A percentile compares a stretch with the other conserved stretches of the same genome.
phyloP scores from a whole-genome alignment of 2,329 filamentous ascomycete genomes.

The Pseudopyrenochaeta lycopersici region DNA sequence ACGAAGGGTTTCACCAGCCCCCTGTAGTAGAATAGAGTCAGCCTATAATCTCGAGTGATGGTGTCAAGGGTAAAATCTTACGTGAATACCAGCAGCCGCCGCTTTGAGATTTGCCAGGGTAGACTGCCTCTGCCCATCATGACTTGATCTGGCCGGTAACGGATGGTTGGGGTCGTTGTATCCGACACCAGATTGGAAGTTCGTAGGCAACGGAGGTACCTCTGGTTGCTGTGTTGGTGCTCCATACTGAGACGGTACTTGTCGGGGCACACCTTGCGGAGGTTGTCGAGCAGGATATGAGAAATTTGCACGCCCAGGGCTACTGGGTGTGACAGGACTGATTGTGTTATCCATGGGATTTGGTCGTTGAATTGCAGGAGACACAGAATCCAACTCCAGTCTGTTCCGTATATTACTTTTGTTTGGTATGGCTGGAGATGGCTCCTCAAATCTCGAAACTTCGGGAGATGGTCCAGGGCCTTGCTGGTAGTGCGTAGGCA shows the following conservation, averaged over 20 bases:
- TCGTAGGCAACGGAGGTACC: conserved; percentile 9
- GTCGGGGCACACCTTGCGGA: conserved; percentile 42
- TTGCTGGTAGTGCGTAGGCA: conserved; percentile 8
- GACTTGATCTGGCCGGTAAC: conserved; percentile 30
- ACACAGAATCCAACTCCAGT: conserved; percentile 45
- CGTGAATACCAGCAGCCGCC: conserved; percentile 47
- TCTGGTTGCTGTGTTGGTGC: conserved; percentile 6
- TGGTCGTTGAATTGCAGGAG: conserved; percentile 43
- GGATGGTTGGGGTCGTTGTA: conserved; percentile 26
- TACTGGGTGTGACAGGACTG: conserved; percentile 36
- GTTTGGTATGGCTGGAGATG: conserved; percentile 44
- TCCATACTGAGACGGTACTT: conserved; percentile 21
- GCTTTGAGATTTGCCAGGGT: conserved; percentile 46
- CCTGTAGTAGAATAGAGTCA: conserved; percentile 24
- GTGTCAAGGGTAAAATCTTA: conserved; percentile 20
- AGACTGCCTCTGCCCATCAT: conserved; percentile 34
- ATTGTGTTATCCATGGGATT: conserved; percentile 40
- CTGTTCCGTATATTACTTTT: conserved; percentile 47
- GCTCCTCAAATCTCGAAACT: conserved; percentile 14
- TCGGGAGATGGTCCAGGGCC: conserved; percentile 10
- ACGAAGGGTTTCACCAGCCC: conserved; percentile 46
- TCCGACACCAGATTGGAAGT: conserved; percentile 9
- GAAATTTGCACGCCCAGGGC: conserved; percentile 43
- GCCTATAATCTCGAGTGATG: neutral
- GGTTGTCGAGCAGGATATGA: conserved; percentile 46